Conservation (phyloP, 495 filamentous ascomycete species). For the Talaromyces ruber region DNA sequence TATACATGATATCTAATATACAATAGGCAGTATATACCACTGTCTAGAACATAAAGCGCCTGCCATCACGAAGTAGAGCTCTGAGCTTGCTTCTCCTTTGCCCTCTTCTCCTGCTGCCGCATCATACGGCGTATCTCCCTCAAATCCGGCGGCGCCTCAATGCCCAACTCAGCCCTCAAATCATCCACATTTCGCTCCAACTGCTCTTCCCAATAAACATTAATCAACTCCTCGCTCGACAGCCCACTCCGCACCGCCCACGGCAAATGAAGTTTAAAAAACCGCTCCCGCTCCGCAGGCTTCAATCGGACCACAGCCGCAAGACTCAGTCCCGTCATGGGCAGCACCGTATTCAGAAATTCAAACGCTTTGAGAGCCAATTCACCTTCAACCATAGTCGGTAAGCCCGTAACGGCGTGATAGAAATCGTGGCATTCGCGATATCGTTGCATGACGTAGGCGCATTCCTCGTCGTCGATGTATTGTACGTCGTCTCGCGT, state of each 20-base stretch:
- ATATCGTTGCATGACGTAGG: constrained; percentile 98
- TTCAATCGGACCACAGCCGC: constrained; percentile 66
- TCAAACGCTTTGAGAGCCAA: constrained; percentile 93
- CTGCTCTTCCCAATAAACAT: constrained; percentile 98
- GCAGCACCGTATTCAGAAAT: constrained; percentile 86
- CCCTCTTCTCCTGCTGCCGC: constrained; percentile 53
- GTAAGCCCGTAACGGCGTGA: constrained; percentile 88
- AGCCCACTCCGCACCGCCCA: constrained; percentile 87
- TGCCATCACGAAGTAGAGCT: neutral
- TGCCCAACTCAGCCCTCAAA: constrained; percentile 62
- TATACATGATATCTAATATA: constrained; percentile 2
- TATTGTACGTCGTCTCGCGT: constrained; percentile 75
- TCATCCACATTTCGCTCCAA: constrained; percentile 76
- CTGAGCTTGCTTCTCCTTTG: neutral
- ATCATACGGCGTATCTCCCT: constrained; percentile 66
- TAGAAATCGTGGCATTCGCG: constrained; percentile 98
- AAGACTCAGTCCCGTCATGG: constrained; percentile 87
- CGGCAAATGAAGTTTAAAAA: constrained; percentile 68
- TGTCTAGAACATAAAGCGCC: neutral
- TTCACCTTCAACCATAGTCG: constrained; percentile 88
- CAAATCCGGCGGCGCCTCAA: constrained; percentile 87
- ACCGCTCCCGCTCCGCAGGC: constrained; percentile 61
- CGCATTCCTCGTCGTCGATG: constrained; percentile 89
- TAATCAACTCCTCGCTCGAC: constrained; percentile 72
- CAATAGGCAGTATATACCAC: neutral